phyloP scores from a whole-genome alignment of 768 basidiomycete species.

The Sporobolomyces pararoseus region DNA sequence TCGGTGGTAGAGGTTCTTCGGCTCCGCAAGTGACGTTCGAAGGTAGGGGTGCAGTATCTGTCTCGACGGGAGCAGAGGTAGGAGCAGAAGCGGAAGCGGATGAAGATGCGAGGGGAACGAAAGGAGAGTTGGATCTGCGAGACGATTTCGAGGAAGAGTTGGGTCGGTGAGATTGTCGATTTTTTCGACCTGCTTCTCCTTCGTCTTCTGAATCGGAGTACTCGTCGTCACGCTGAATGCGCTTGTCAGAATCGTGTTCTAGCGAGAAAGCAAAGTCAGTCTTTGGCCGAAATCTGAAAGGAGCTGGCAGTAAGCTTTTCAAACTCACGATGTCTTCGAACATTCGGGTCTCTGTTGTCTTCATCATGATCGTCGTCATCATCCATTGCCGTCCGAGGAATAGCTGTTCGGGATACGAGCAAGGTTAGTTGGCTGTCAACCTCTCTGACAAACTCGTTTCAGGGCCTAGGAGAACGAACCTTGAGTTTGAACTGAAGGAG shows the following conservation, averaged over 20 bases:
- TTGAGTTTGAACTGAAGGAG: conserved; percentile 87
- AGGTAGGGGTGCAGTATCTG: conserved; percentile 8
- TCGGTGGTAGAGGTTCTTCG: conserved; percentile 22
- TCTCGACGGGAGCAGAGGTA: conserved; percentile 6
- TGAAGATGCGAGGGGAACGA: conserved; percentile 10
- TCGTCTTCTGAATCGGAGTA: conserved; percentile 98
- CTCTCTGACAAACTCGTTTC: neutral
- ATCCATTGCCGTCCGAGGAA: conserved; percentile 71
- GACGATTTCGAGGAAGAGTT: neutral
- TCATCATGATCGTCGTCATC: conserved; percentile 87
- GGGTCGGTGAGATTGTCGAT: conserved; percentile 27
- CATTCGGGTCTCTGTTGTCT: conserved; percentile 71
- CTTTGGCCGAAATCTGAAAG: no score
- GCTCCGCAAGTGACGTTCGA: conserved; percentile 26
- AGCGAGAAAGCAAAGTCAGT: neutral
- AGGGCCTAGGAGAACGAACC: conserved; percentile 56
- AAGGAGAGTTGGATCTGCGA: neutral
- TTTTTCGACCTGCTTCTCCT: conserved; percentile 58
- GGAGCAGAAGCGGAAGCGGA: conserved; percentile 10
- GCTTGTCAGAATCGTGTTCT: conserved; percentile 70
- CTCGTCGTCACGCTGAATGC: conserved; percentile 78
- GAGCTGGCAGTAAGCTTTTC: neutral
- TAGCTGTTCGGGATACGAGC: conserved; percentile 56
- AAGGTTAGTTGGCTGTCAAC: neutral
- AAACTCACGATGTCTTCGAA: conserved; percentile 63